Base-by-base conservation (phyloP, 331 rosid genomes). In the Saraca asoca region DNA sequence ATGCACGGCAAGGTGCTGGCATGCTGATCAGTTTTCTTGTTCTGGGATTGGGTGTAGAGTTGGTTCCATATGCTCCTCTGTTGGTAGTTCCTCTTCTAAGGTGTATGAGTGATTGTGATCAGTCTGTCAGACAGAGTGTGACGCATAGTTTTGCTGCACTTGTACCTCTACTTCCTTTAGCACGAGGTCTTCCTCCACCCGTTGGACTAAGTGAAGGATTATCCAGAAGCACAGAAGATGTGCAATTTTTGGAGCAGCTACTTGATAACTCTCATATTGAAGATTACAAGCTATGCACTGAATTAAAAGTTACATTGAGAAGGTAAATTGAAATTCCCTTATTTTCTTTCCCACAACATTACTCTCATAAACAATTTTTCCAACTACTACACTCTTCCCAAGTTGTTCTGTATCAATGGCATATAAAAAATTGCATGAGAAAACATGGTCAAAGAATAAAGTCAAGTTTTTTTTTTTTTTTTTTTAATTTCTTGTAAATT, bases 61-160 rank as follows among this genome's bases (percentile, higher is more conserved):
- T 94, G 71, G 90, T 90, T 33, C 83, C 96, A 50, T 94, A 94
- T 71, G 95, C 99, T 75, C 92, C 97, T 74, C 80, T 94, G 41
- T 78, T 94, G 80, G 97, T 94, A 29, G 99, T 94, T 73, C 99
- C 99, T 46, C 99, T 94, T 75, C 73, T 94, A 45, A 79, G 87
- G 84, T 94, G 99, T 72, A 94, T 94, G 99, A 86, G 99, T 67
- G 99, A 94, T 45, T 83, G 89, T 65, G 96, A 94, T 81, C 96
- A 86, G 64, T 94, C 95, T 57, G 99, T 94, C 67, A 94, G 99
- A 78, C 86, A 83, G 83, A 86, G 96, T 79, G 99, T 94, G 74
- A 94, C 99, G 48, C 99, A 77, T 80, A 90, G 99, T 85, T 94
- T 94, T 90, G 99, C 99, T 58, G 90, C 99, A 45, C 97, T 94